Base-by-base conservation (phyloP, 2,329 filamentous ascomycete genomes). In the Botrytis hyacinthi region DNA sequence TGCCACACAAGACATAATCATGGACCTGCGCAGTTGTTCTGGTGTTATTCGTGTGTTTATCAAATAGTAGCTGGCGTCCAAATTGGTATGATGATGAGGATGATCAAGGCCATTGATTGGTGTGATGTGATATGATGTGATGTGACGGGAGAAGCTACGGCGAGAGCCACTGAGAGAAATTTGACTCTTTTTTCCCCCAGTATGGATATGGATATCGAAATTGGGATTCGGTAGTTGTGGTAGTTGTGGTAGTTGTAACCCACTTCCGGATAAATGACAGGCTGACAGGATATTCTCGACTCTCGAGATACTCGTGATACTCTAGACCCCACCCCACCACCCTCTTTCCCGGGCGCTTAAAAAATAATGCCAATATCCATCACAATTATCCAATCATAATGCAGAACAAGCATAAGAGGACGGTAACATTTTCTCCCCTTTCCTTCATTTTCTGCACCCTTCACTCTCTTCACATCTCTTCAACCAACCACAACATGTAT, bases 271-370 rank as follows among this genome's bases (percentile, higher is more conserved):
- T 37, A 61, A 61, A 37, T 61, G 35, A 59, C 32, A 20, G 44
- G 44, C 40, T 40, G 40, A 40, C 10, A 12, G 10, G 37, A 40
- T 8, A 37, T 10, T 22, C 57, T 32, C 29, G 3, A 37, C 9
- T 37, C 37, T 32, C 40, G 40, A 16, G 14, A 42, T 42, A 6
- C 37, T 32, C 40, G 40, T 5, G 14, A 42, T 42, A 6, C 40
- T 42, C 40, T 42, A 35, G 57, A 35, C 57, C 57, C 57, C 57
- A 60, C 8, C 9, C 10, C 14, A 2, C 35, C 22, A 26, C 2
- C 35, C 22, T n/a, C 51, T 42, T 40, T 29, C 46, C 65, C 65
- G 46, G 32, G 65, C 65, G 65, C 65, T 67, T 67, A 67, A 29
- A 46, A 67, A 54, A 22, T 16, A 14, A 54, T n/a, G 48, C 12